Conservation (phyloP, 1,284 basidiomycete genomes). For the Moniliella sp. region DNA sequence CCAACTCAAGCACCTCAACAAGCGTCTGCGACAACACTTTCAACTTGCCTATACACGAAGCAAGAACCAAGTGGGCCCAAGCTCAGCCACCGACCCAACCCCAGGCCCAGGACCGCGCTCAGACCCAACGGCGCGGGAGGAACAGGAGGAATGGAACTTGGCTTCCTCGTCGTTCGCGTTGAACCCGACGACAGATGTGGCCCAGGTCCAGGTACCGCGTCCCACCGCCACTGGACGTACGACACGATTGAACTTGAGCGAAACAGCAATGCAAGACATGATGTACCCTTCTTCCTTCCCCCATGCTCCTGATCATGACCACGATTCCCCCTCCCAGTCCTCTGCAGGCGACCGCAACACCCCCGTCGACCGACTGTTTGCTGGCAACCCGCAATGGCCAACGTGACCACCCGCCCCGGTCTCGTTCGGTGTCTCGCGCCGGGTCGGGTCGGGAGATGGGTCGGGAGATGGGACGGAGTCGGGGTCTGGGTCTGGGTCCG, state of each 20-base stretch:
- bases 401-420: background rate
- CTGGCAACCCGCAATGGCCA: background rate
- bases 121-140: background rate
- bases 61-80: background rate
- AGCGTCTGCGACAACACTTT: slow-evolving; percentile 19
- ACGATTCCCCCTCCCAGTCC: background rate
- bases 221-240: too few relatives aligned
- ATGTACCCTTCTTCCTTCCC: background rate
- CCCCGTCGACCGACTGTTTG: background rate
- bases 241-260: too few relatives aligned
- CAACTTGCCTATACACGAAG: too few relatives aligned
- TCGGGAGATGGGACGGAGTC: background rate
- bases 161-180: too few relatives aligned
- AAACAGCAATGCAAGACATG: background rate
- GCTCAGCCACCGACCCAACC: background rate
- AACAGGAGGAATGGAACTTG: too few relatives aligned
- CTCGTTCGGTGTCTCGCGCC: background rate
- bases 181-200: too few relatives aligned
- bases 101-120: background rate
- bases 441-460: background rate
- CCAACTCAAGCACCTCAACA: slow-evolving; percentile 24
- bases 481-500: too few relatives aligned
- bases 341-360: background rate
- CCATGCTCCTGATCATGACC: background rate
- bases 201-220: background rate